Evolutionary conservation across 1,284 basidiomycete genomes (phyloP), one percentile per base, ranked within the genome.

Genomic region (Grifola frondosa): DNA sequence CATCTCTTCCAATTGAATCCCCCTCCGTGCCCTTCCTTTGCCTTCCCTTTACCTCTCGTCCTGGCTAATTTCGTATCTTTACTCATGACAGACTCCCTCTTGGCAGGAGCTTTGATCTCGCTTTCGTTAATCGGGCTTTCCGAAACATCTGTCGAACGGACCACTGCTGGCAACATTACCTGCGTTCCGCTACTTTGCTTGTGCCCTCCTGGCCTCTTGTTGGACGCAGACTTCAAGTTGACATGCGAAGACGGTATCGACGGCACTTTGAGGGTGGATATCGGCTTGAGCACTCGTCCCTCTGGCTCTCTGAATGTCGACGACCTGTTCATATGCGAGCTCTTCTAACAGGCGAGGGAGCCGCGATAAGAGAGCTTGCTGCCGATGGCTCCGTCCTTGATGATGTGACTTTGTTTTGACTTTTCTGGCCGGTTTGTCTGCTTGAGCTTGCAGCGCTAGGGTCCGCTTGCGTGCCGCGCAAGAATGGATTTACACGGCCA

Each of bases 1-100:
- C 52, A 57, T 1, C 39, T 23, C 34, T 49, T 52, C 55, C 55
- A 57, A 32, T 57, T 49, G 22, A 57, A 57, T 2, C 20, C 41
- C 6, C 21, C 29, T 11, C 37, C 28, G 16, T 32, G 42, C 23
- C 28, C 19, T 33, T 17, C 37, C 25, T 28, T 26, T 15, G 31
- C 25, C 21, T 53, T 48, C 21, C 25, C 36, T 25, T 38, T 30
- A 13, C 17, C 17, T 7, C 25, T 13, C 25, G 33, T 40, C 20
- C 25, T 21, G 20, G 12, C 33, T 10, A 16, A 22, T 33, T 40
- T 42, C 34, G 25, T 12, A 1, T n/a, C 13, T 15, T 26, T 32
- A 5, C 33, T 24, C 4, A 11, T 44, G 4, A 13, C 22, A 10
- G 7, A 15, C 21, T 29, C 23, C 8, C 31, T 30, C 24, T 29